Base-by-base conservation (phyloP, 2,329 filamentous ascomycete genomes). In the Thielaviopsis populi region DNA sequence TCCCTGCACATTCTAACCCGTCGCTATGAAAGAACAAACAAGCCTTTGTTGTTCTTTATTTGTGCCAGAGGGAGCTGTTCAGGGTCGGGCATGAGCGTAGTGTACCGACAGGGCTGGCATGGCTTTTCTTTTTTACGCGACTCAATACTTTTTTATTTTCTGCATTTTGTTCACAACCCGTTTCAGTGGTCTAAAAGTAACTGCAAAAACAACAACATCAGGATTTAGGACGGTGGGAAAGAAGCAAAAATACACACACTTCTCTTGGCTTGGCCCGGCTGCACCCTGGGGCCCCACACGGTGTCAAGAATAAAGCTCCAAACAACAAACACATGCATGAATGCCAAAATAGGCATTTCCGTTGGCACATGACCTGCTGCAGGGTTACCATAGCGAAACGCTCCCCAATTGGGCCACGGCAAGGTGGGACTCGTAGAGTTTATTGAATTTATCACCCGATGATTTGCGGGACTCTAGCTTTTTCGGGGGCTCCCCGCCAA, bases 261-360 rank as follows among this genome's bases (percentile, higher is more conserved):
- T 54, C 13, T 24, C 17, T 54, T 6, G 15, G 42, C 17, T n/a
- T n/a, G 41, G 13, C 50, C 17, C 13, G 22, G 24, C 15, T n/a
- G 24, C 17, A 2, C 17, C 2, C 24, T 54, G 50, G 50, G 50
- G 50, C 50, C 50, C 50, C 50, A 37, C 50, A 54, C 50, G 50
- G 50, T 54, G 50, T 54, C 50, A 54, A 54, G 33, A 33, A 33
- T 54, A 33, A 37, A 54, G 50, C 19, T 54, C 50, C 5, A 54
- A 54, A 54, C 50, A 54, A 33, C 27, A 30, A 54, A 19, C 50
- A 54, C 50, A 17, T n/a, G 50, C 50, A 54, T 54, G 27, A 54
- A 54, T 33, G 27, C 50, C 50, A 54, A 54, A 54, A 54, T 54
- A 54, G 50, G 50, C 50, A 54, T 24, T 33, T 54, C 50, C 50